phyloP scores from a whole-genome alignment of 1,284 basidiomycete genomes.

The Phlebopus sp. region DNA sequence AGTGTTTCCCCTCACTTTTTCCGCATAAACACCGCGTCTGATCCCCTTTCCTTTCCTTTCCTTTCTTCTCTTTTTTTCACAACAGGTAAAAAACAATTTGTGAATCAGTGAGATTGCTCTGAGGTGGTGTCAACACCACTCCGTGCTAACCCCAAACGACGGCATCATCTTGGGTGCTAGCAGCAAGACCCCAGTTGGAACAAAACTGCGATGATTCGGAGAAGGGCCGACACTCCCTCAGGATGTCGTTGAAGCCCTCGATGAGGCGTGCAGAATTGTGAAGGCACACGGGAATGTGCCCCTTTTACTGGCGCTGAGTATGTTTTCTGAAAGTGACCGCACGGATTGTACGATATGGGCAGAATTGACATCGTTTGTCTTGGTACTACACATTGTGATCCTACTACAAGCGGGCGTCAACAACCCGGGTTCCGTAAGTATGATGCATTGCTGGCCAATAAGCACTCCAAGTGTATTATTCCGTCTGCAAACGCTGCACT shows the following conservation, averaged over 20 bases:
- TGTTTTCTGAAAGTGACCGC: too few species aligned
- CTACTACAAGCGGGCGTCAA: too few species aligned
- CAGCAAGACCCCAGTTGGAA: constrained; percentile 34
- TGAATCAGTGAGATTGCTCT: constrained; percentile 45
- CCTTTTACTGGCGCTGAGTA: constrained; percentile 50
- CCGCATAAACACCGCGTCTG: neutral
- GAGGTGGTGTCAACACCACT: constrained; percentile 49
- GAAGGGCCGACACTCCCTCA: constrained; percentile 51
- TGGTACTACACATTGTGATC: too few species aligned
- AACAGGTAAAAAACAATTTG: constrained; percentile 38
- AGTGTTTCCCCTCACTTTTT: constrained; percentile 4
- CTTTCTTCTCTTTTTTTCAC: too few species aligned
- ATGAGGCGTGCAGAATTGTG: constrained; percentile 48
- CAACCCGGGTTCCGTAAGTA: too few species aligned
- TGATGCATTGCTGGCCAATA: too few species aligned
- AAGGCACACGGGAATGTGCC: constrained; percentile 39
- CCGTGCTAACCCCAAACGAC: constrained; percentile 38
- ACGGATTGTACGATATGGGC: too few species aligned
- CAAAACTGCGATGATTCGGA: constrained; percentile 39
- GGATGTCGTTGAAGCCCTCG: constrained; percentile 48
- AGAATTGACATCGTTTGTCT: too few species aligned
- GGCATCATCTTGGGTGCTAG: constrained; percentile 45
- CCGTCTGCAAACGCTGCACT: too few species aligned
- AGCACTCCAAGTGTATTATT: too few species aligned
- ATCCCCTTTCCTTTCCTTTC: neutral